Evolutionary conservation across 805 yeast genomes (phyloP).

Genomic region (Diddensiella caesifluorescens): DNA sequence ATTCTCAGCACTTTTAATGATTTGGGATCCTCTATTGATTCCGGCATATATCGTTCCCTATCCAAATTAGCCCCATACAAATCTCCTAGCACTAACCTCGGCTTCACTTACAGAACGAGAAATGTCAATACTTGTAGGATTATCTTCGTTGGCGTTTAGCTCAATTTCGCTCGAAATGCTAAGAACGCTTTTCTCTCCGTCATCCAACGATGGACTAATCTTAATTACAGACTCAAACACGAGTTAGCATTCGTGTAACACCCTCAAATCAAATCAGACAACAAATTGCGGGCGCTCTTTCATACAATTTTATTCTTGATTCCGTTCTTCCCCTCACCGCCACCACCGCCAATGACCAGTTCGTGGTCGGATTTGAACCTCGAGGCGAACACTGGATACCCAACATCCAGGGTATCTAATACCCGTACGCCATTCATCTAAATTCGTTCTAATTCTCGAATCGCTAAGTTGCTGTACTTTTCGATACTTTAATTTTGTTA

Average conservation of each 20-base stretch:
- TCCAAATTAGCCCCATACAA: not conserved
- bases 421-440: not conserved
- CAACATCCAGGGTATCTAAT: conserved; percentile 21
- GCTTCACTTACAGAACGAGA: conserved; percentile 29
- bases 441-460: too few relatives aligned
- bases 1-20: conserved; percentile 57
- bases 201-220: not conserved
- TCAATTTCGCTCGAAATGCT: conserved; percentile 15
- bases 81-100: not conserved
- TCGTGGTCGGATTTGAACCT: conserved; percentile 57
- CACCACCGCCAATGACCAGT: conserved; percentile 83
- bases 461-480: too few relatives aligned
- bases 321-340: conserved; percentile 90
- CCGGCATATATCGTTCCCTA: conserved; percentile 59
- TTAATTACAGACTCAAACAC: conserved; percentile 1
- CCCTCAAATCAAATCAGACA: not conserved
- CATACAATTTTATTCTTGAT: conserved; percentile 66
- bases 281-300: conserved; percentile 1
- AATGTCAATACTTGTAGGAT: conserved; percentile 78
- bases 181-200: not conserved
- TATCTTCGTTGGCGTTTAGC: conserved; percentile 52
- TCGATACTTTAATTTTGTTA: too few relatives aligned
- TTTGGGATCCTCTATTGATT: conserved; percentile 61
- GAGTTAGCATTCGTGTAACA: not conserved
- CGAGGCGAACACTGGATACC: conserved; percentile 70